Percentiles rank a stretch among this genome's conserved stretches.
Conservation (phyloP, 495 filamentous ascomycete genomes). For the Neurospora sp. region DNA sequence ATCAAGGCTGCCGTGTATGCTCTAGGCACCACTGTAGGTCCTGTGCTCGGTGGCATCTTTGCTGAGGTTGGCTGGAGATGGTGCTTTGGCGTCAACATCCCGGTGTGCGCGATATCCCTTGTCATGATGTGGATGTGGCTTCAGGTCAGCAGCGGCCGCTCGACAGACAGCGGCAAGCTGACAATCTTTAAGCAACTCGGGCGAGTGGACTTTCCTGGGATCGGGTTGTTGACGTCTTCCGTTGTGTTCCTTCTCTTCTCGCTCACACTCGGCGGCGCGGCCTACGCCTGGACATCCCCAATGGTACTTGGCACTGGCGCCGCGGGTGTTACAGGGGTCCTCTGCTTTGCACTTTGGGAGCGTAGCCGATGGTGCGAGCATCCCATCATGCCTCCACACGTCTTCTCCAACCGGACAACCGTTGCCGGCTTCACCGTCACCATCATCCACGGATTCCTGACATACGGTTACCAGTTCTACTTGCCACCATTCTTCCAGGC, state of each 20-base stretch:
- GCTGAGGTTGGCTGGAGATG: conserved; percentile 34
- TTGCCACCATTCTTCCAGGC: conserved; percentile 41
- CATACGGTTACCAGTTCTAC: conserved; percentile 35
- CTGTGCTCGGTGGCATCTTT: conserved; percentile 67
- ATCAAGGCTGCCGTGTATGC: conserved; percentile 61
- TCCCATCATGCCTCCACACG: conserved; percentile 24
- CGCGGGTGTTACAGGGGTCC: conserved; percentile 13
- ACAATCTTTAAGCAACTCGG: conserved; percentile 5
- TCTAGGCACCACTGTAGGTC: conserved; percentile 61
- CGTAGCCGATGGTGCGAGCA: conserved; percentile 13
- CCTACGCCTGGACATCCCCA: conserved; percentile 15
- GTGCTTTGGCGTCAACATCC: conserved; percentile 23
- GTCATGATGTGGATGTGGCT: conserved; percentile 22
- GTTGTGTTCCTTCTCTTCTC: conserved; percentile 25
- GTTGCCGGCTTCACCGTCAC: conserved; percentile 17
- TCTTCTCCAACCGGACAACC: conserved; percentile 29
- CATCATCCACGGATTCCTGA: conserved; percentile 20
- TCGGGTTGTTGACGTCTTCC: conserved; percentile 17
- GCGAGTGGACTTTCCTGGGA: conserved; percentile 21
- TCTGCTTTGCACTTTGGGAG: conserved; percentile 19
- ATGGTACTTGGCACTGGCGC: conserved; percentile 11
- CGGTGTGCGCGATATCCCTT: conserved; percentile 14
- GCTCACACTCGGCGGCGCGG: conserved; percentile 20
- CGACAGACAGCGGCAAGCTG: not conserved
- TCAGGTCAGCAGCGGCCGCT: conserved; percentile 12